phyloP scores from a whole-genome alignment of 2,329 filamentous ascomycete genomes.

The Epichloe coenophiala region DNA sequence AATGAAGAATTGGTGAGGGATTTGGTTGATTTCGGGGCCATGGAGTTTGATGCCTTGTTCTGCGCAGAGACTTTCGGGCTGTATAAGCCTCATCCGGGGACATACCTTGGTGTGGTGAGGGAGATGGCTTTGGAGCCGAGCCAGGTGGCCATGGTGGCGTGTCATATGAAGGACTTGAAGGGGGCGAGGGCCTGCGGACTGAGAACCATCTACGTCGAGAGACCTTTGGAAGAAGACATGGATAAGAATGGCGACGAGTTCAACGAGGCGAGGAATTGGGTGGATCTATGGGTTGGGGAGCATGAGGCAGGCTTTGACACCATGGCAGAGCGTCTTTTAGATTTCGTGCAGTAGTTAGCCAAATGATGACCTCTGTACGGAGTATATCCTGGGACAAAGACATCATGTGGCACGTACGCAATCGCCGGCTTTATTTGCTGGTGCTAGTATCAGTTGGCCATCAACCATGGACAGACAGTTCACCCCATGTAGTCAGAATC shows the following conservation, averaged over 20 bases:
- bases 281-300: conserved; percentile 25
- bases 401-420: neutral
- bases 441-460: too few species aligned
- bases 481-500: too few species aligned
- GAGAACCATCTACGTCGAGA: conserved; percentile 61
- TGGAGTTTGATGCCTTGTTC: conserved; percentile 50
- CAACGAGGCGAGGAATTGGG: conserved; percentile 32
- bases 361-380: neutral
- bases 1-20: conserved; percentile 55
- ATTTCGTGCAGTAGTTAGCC: conserved; percentile 4
- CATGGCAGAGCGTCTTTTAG: conserved; percentile 15
- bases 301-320: conserved; percentile 19
- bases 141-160: conserved; percentile 65
- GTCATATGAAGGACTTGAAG: conserved; percentile 56
- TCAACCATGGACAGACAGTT: too few species aligned
- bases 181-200: conserved; percentile 52
- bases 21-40: conserved; percentile 40
- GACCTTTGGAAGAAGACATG: conserved; percentile 53
- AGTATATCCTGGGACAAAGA: neutral
- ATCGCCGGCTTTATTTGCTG: too few species aligned
- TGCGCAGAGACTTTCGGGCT: conserved; percentile 58
- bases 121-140: conserved; percentile 40
- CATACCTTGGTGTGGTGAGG: conserved; percentile 55
- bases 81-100: conserved; percentile 59
- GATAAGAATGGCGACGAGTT: conserved; percentile 33